Base-by-base conservation (phyloP, 352 stramenopile species). In the Phytopythium delawarense region DNA sequence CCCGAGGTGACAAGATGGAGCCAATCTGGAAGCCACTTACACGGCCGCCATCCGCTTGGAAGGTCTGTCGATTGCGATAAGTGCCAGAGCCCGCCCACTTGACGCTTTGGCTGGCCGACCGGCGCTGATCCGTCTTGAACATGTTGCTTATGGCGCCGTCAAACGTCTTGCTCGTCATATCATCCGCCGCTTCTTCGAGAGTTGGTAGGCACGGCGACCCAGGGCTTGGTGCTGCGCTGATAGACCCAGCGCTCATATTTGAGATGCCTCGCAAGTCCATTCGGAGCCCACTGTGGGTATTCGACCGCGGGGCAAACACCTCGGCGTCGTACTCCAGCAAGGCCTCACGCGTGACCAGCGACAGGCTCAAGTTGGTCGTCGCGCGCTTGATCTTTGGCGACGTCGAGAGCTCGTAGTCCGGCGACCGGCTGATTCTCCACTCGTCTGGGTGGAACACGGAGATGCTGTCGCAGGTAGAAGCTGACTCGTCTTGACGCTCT, bases 251-350 rank as follows among this genome's bases (percentile, higher is more conserved):
- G 16, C 48, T 56, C 34, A 32, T 28, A 37, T 23, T 54, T 11
- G 21, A 28, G 15, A 32, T 11, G 12, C 30, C 35, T 44, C 32
- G 25, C 11, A 44, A 28, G n/a, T 46, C 34, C 12, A 40, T 44
- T 7, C 7, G 28, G 8, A 34, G 32, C 3, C 25, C 15, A 15
- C 13, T 25, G 21, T 1, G 13, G 34, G 21, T 46, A 13, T 55
- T 48, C 7, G 57, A n/a, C 13, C 66, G 39, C 28, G 64, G 67
- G 1, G 57, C 59, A 50, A 92, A 92, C 1, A 92, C 84, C 15
- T 72, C 77, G 4, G 75, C 81, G 49, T 92, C 84, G 49, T 92
- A 92, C 46, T 86, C 76, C 40, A 80, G 62, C 13, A 91, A 60
- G 28, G 71, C 72, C 50, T 84, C 77, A 32, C 72, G 63, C 0